Evolutionary conservation across 2,329 filamentous ascomycete genomes (phyloP).

Genomic region (Pseudocercospora cruenta): DNA sequence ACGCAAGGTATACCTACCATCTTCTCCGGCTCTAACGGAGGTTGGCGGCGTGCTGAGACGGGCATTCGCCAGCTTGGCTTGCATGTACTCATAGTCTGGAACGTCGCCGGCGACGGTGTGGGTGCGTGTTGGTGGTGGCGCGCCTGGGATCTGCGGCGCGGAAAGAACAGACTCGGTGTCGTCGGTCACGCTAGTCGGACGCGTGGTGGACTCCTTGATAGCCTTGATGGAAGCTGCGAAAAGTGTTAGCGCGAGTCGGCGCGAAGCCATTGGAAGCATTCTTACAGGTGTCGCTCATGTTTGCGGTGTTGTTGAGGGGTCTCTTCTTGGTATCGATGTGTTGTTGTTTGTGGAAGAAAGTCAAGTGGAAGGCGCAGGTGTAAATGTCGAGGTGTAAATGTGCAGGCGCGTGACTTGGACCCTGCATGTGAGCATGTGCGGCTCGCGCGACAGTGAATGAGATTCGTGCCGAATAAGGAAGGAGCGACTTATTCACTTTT

Average conservation of each 20-base stretch:
- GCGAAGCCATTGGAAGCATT: neutral
- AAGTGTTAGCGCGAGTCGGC: neutral
- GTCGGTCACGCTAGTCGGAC: conserved; percentile 9
- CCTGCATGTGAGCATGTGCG: conserved; percentile 3
- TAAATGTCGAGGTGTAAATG: neutral
- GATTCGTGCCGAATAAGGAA: conserved; percentile 2
- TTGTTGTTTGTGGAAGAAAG: conserved; percentile 16
- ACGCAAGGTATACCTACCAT: neutral
- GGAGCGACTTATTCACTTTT: neutral
- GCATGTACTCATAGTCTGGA: conserved; percentile 7
- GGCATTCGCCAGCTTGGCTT: neutral
- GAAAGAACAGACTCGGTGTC: conserved; percentile 16
- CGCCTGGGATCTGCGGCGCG: conserved; percentile 13
- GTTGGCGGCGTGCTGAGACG: conserved; percentile 4
- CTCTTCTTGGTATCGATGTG: conserved; percentile 8
- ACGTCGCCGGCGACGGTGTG: conserved; percentile 21
- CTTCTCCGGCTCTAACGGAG: conserved; percentile 5
- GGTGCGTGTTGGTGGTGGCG: conserved; percentile 19
- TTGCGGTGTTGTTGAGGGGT: neutral
- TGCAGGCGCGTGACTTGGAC: neutral
- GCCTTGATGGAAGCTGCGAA: conserved; percentile 4
- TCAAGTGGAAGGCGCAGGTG: conserved; percentile 1
- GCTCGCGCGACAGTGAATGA: conserved; percentile 1
- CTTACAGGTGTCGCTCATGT: conserved; percentile 18
- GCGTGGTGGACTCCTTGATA: conserved; percentile 9